phyloP scores from a whole-genome alignment of 2,329 filamentous ascomycete genomes.

The Juglanconis oblonga region DNA sequence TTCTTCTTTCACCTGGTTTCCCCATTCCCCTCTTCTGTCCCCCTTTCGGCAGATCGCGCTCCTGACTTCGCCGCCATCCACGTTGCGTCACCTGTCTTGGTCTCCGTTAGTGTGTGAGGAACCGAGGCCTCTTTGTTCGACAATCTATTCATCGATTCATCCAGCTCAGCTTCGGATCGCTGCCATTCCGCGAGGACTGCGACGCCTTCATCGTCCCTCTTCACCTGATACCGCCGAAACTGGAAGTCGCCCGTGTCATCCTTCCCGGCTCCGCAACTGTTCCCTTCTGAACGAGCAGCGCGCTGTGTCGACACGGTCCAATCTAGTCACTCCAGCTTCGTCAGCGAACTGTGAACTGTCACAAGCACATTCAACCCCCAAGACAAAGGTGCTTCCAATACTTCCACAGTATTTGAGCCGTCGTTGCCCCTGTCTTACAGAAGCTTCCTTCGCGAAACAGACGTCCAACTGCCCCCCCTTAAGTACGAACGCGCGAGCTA shows the following conservation, averaged over 20 bases:
- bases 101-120: background rate
- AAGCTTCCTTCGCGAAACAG: background rate
- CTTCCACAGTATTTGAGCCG: background rate
- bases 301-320: background rate
- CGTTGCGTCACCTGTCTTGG: background rate
- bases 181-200: too few relatives aligned
- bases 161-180: background rate
- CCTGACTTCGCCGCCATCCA: background rate
- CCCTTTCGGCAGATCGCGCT: background rate
- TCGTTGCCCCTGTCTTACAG: background rate
- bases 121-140: background rate
- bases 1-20: constrained; percentile 18
- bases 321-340: background rate
- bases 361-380: background rate
- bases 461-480: background rate
- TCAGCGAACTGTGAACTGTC: background rate
- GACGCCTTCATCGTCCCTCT: too few relatives aligned
- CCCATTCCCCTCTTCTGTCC: background rate
- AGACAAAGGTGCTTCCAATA: background rate
- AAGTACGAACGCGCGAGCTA: background rate
- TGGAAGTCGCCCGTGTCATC: background rate
- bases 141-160: background rate
- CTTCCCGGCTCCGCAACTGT: background rate
- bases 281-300: background rate
- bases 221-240: background rate